Evolutionary conservation across 2,329 filamentous ascomycete species (phyloP), one percentile per base, ranked within the genome.

Genomic region (Leptosphaerulina australis): DNA sequence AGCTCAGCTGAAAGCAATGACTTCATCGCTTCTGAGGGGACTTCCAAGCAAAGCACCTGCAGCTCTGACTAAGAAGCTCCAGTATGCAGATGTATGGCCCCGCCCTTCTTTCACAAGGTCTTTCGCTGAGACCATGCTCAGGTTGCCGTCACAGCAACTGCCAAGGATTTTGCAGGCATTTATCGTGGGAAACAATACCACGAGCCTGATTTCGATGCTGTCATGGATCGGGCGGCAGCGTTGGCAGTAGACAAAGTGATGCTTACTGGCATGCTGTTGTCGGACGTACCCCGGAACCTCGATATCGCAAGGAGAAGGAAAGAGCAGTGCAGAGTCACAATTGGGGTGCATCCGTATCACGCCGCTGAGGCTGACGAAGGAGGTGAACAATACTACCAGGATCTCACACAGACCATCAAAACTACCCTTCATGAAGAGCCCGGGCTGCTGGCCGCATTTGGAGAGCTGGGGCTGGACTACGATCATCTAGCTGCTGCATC

Each of bases 301-400:
- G 55, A 49, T 3, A 58, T 70, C 9, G 67, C 64, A 4, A 53
- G 46, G 8, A 40, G 33, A 20, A 44, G 53, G n/a, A 59, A 58
- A 17, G 30, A 55, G 6, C 60, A 64, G 28, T 79, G 77, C 51
- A 76, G 68, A 9, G 63, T 79, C 47, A 81, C 79, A 1, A 68
- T 81, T 8, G 79, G 79, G 1, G 70, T 81, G 3, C 79, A 81
- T 48, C 79, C 79, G 0, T 81, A 82, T 46, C 77, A 82, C 37
- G 79, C 77, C 0, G 60, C 60, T 0, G 77, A 80, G 47, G 73
- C 78, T 1, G 75, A 76, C 5, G 62, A 51, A 0, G 56, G 50
- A 43, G 62, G 50, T 4, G 61, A 70, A 14, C 47, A 43, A 0
- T 64, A 74, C 4, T 62, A 74, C 2, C 24, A 47, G 0, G 40